Evolutionary conservation across 2,329 filamentous ascomycete genomes (phyloP), one percentile per base, ranked within the genome.

Genomic region (Beauveria bassiana): DNA sequence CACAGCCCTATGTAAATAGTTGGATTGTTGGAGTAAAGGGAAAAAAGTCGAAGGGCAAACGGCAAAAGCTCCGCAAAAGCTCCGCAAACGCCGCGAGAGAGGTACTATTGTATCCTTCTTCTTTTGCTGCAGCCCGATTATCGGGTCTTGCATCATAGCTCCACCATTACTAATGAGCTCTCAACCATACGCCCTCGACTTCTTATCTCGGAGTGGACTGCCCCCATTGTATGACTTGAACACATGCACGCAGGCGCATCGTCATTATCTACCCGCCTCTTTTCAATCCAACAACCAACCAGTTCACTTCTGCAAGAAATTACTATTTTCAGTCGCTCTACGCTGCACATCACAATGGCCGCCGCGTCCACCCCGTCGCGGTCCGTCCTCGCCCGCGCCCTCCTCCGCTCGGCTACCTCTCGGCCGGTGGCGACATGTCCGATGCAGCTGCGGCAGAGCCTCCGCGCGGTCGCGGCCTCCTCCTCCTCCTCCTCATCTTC

Each of bases 131-230:
- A 31, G 38, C 56, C 57, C 57, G 47, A 60, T 47, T 47, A 40
- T 60, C 40, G 28, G 49, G 58, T 47, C 50, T 65, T 66, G 63
- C 64, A 64, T 72, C 71, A 72, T 70, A 68, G 65, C 62, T 63
- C 64, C 49, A 56, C 57, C 66, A 73, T 73, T 73, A 73, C 64
- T 73, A 73, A 73, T 73, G 64, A 26, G 31, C 12, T 45, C 22
- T 57, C 53, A 47, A 60, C 53, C 20, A 60, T 60, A 60, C 58
- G 58, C 42, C 28, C 42, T 60, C 42, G 26, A 53, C 58, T 53
- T 40, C 47, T 60, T 47, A 42, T 24, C 22, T 20, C 14, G 12
- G 14, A 24, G 18, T 28, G 34, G 34, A 38, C 12, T 20, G 14
- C 38, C 58, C 58, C 58, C 24, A 14, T 24, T 40, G 5, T 26